phyloP scores from a whole-genome alignment of 2,329 filamentous ascomycete genomes.

The Xylaria hypoxylon region DNA sequence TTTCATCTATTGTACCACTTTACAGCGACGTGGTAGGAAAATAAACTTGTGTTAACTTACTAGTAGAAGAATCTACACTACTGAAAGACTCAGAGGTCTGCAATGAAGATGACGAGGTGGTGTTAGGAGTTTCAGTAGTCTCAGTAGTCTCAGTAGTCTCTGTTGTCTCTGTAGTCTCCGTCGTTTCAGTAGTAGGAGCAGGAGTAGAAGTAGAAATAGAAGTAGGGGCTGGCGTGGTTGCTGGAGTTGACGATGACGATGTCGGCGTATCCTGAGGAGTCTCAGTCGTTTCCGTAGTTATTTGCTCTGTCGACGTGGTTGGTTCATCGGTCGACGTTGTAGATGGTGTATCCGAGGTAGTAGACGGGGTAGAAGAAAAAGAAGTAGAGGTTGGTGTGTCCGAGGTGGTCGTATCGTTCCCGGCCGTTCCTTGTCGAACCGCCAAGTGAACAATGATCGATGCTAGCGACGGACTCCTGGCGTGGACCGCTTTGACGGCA shows the following conservation, averaged over 20 bases:
- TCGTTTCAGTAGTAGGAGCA: conserved; percentile 8
- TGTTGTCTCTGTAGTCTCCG: conserved; percentile 6
- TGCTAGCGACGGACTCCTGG: conserved; percentile 70
- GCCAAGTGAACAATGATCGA: conserved; percentile 73
- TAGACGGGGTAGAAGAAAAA: conserved; percentile 27
- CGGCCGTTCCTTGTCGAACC: conserved; percentile 64
- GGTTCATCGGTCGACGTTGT: conserved; percentile 23
- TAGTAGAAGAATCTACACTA: conserved; percentile 4
- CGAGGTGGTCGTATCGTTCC: conserved; percentile 50
- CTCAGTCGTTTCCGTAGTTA: conserved; percentile 44
- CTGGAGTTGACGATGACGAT: conserved; percentile 28
- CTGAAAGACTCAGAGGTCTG: conserved; percentile 24
- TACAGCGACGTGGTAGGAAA: too few relatives aligned
- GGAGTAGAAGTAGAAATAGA: conserved; percentile 27
- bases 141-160: neutral
- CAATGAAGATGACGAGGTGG: conserved; percentile 21
- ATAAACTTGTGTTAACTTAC: conserved; percentile 16
- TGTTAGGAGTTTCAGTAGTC: neutral
- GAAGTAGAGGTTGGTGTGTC: conserved; percentile 31
- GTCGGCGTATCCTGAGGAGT: conserved; percentile 24
- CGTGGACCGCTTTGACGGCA: conserved; percentile 72
- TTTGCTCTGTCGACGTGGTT: conserved; percentile 39
- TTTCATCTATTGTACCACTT: too few relatives aligned
- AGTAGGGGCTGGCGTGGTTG: conserved; percentile 28
- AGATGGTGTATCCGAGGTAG: conserved; percentile 31